A percentile compares a stretch with the other conserved stretches of the same genome.
These are phyloP conservation scores for Olyra latifolia DNA, from an alignment of 176 grass and related monocot species.

Conservation along the genomic window DNA sequence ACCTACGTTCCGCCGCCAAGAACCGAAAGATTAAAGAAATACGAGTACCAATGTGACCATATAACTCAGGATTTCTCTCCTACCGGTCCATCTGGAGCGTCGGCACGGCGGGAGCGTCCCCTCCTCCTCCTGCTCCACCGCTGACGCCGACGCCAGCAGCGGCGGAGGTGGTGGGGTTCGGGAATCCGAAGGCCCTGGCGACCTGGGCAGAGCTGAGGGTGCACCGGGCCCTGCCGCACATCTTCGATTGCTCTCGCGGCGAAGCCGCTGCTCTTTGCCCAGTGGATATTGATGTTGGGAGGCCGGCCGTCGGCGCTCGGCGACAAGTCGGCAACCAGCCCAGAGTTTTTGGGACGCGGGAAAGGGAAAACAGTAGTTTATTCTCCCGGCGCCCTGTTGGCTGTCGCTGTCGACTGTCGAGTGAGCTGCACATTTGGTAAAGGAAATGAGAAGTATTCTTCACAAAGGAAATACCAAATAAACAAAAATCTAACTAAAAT, in stretches of 20 bases:
- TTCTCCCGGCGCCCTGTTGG: not conserved
- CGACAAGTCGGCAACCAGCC: not conserved
- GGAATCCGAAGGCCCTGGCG: conserved; percentile 64
- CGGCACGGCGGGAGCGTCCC: conserved; percentile 44
- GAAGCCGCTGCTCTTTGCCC: not conserved
- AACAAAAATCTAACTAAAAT: no score
- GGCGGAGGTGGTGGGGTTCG: conserved; percentile 1
- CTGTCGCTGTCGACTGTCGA: not conserved
- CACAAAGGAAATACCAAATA: no score
- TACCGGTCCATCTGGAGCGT: conserved; percentile 36
- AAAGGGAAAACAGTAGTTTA: conserved; percentile 33
- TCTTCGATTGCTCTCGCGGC: conserved; percentile 14
- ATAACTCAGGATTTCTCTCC: not conserved
- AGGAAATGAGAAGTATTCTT: no score
- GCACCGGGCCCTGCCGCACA: conserved; percentile 90
- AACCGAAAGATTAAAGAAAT: not conserved
- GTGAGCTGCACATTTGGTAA: no score
- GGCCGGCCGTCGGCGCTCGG: not conserved
- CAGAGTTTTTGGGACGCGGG: conserved; percentile 33
- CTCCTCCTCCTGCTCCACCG: conserved; percentile 2
- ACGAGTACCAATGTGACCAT: not conserved
- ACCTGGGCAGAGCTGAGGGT: conserved; percentile 55
- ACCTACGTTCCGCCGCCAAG: conserved; percentile 40
- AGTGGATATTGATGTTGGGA: not conserved
- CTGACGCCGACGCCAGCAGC: conserved; percentile 15